phyloP scores from a whole-genome alignment of 352 stramenopile genomes.

The Phytophthora foliorum region DNA sequence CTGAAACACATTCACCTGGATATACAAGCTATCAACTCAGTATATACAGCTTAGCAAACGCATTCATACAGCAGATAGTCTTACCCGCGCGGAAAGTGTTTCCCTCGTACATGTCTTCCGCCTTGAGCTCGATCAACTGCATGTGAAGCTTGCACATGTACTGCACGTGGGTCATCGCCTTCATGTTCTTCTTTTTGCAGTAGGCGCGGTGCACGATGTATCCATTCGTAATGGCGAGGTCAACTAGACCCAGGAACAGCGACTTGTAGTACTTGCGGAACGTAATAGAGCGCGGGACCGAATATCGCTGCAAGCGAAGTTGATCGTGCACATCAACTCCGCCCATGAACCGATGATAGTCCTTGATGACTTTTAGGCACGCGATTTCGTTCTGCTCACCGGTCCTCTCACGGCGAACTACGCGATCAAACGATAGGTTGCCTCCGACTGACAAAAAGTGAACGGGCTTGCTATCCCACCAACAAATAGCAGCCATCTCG shows the following conservation, averaged over 20 bases:
- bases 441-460: neutral
- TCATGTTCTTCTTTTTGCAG: neutral
- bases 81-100: neutral
- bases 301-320: neutral
- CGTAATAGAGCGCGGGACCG: neutral
- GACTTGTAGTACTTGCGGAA: neutral
- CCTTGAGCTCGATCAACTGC: neutral
- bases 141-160: neutral
- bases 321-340: neutral
- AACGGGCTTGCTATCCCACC: neutral
- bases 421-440: neutral
- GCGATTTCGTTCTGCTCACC: neutral
- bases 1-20: neutral
- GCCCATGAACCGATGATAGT: neutral
- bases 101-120: neutral
- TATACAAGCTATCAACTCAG: neutral
- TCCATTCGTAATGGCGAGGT: neutral
- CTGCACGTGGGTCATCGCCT: neutral
- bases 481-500: neutral
- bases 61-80: neutral
- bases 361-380: neutral
- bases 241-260: neutral
- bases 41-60: neutral
- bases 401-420: neutral
- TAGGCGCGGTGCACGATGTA: neutral